Conservation (phyloP, 1,139 yeast species). For the Diutina sp. region DNA sequence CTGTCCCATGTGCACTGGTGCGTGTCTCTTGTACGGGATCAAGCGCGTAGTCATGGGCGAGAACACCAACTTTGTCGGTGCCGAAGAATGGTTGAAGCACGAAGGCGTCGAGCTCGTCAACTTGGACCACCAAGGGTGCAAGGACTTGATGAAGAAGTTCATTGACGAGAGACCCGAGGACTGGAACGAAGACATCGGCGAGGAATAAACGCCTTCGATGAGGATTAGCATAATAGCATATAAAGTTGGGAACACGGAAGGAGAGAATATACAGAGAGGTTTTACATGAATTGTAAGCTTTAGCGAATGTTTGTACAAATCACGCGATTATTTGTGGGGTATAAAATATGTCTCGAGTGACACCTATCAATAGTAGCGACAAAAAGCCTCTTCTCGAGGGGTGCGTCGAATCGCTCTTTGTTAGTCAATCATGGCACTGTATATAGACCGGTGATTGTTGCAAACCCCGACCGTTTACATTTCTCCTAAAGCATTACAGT, state of each 20-base stretch:
- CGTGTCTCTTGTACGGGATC: conserved; percentile 77
- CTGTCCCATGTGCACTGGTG: conserved; percentile 92
- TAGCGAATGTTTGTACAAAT: too few relatives aligned
- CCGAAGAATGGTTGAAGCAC: conserved; percentile 52
- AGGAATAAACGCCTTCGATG: conserved; percentile 6
- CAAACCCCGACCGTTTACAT: too few relatives aligned
- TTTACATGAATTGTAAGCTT: too few relatives aligned
- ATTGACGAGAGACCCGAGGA: conserved; percentile 65
- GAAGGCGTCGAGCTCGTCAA: conserved; percentile 71
- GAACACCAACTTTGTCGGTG: conserved; percentile 66
- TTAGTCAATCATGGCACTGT: too few relatives aligned
- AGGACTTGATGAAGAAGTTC: conserved; percentile 60
- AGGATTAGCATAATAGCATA: background rate
- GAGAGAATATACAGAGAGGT: background rate
- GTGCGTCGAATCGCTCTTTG: too few relatives aligned
- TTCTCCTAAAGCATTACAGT: too few relatives aligned
- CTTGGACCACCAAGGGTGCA: conserved; percentile 54
- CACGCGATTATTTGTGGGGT: background rate
- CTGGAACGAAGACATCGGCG: conserved; percentile 90
- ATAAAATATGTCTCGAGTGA: background rate
- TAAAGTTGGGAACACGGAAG: background rate
- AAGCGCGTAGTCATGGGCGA: conserved; percentile 83
- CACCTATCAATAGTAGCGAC: background rate
- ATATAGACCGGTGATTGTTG: too few relatives aligned
- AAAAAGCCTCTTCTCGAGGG: too few relatives aligned